A percentile compares a stretch with the other conserved stretches of the same genome.
These are phyloP conservation scores for Kurtzmaniella quercitrusa DNA, from an alignment of 1,139 yeast species.

Conservation along the genomic window DNA sequence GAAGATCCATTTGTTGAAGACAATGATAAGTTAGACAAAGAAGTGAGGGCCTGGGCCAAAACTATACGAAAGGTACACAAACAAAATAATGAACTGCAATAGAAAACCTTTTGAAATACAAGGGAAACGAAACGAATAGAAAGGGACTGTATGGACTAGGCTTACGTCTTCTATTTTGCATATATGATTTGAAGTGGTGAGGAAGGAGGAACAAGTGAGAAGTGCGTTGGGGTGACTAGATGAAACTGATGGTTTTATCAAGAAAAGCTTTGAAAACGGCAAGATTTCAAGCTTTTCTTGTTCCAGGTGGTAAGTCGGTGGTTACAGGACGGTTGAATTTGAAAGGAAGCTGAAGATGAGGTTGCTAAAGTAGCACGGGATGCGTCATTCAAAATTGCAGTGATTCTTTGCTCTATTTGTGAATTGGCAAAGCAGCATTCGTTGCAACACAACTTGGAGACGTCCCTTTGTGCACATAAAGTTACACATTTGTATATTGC, in stretches of 20 bases:
- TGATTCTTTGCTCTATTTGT: too few species aligned
- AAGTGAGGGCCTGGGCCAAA: constrained; percentile 49
- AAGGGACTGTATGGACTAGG: background rate
- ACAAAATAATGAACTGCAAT: constrained; percentile 12
- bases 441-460: background rate
- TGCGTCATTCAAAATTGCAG: too few species aligned
- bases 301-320: too few species aligned
- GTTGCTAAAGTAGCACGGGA: too few species aligned
- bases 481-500: background rate
- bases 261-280: too few species aligned
- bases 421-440: too few species aligned
- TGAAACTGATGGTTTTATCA: too few species aligned
- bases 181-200: background rate
- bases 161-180: background rate
- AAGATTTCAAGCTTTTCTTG: too few species aligned
- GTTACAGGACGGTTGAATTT: too few species aligned
- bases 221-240: background rate
- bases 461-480: background rate
- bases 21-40: constrained; percentile 36
- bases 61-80: constrained; percentile 30
- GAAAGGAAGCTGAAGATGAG: too few species aligned
- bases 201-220: background rate
- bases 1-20: constrained; percentile 31
- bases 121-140: background rate
- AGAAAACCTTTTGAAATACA: background rate